These are phyloP conservation scores for Vitis amurensis DNA, from an alignment of 164 flowering plant species.

Conservation along the genomic window DNA sequence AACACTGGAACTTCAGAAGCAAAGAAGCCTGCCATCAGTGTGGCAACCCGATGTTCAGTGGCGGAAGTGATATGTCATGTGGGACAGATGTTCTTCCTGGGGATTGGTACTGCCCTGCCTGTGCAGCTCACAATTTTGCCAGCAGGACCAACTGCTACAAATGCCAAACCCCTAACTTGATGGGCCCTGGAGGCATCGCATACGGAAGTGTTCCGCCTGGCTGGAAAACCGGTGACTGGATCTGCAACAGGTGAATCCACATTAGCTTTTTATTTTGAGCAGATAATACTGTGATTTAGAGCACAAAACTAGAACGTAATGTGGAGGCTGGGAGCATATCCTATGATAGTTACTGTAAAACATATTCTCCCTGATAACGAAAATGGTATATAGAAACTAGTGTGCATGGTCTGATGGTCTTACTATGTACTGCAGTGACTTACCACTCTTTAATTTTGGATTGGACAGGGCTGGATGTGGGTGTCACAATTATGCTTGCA, in stretches of 20 bases:
- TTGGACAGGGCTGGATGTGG: constrained; percentile 54
- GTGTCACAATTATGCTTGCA: constrained; percentile 64
- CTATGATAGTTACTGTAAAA: not conserved
- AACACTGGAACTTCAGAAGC: constrained; percentile 63
- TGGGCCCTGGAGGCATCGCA: constrained; percentile 21
- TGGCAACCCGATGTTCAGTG: constrained; percentile 50
- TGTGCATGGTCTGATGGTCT: no score
- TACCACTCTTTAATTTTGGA: not conserved
- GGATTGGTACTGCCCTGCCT: constrained; percentile 69
- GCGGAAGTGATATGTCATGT: constrained; percentile 28
- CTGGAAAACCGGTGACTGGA: constrained; percentile 78
- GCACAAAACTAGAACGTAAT: no score
- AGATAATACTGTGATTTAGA: not conserved
- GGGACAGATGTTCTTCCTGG: constrained; percentile 51
- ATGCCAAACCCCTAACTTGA: constrained; percentile 36
- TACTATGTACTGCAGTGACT: not conserved
- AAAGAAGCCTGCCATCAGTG: constrained; percentile 61
- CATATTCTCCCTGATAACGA: not conserved
- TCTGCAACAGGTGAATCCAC: constrained; percentile 47
- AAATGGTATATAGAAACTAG: not conserved
- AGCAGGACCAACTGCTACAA: constrained; percentile 46
- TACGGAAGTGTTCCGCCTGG: constrained; percentile 41
- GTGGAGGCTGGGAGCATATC: no score
- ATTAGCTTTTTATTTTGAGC: not conserved
- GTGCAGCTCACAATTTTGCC: constrained; percentile 69